Evolutionary conservation across 2,329 filamentous ascomycete species (phyloP).

Genomic region (Trichoderma breve): DNA sequence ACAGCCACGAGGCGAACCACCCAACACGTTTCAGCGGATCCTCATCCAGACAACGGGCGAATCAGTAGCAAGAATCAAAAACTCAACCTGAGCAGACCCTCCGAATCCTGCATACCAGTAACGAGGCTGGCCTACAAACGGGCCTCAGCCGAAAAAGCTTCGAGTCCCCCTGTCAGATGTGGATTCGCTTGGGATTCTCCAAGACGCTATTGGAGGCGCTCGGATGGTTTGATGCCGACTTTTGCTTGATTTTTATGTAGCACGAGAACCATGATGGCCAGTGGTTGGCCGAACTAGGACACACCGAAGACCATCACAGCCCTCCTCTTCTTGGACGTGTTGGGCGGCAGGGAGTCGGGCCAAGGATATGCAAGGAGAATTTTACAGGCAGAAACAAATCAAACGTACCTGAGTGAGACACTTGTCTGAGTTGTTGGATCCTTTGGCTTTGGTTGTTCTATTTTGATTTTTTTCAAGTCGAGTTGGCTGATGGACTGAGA

Average conservation of each 20-base stretch:
- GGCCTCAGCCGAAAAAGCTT: background rate
- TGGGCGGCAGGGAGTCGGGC: background rate
- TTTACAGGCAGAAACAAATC: background rate
- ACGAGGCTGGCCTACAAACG: slow-evolving; percentile 4
- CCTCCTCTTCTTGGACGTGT: background rate
- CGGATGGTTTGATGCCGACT: slow-evolving; percentile 1
- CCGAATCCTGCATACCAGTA: background rate
- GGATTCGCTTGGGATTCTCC: background rate
- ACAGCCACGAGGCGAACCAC: background rate
- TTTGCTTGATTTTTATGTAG: background rate
- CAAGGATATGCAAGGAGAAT: background rate
- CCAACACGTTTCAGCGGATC: background rate
- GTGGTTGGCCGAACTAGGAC: background rate
- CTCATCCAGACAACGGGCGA: background rate
- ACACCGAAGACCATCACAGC: background rate
- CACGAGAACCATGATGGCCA: slow-evolving; percentile 16
- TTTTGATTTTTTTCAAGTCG: background rate
- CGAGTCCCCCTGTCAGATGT: background rate
- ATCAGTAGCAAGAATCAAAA: background rate
- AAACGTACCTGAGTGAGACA: background rate
- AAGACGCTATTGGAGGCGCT: background rate
- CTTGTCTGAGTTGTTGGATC: background rate
- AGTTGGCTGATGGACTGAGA: background rate
- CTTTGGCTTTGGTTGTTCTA: background rate
- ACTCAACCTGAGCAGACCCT: background rate